These are phyloP conservation scores for Lipomyces sp. DNA, from an alignment of 805 yeast species.

Conservation along the genomic window DNA sequence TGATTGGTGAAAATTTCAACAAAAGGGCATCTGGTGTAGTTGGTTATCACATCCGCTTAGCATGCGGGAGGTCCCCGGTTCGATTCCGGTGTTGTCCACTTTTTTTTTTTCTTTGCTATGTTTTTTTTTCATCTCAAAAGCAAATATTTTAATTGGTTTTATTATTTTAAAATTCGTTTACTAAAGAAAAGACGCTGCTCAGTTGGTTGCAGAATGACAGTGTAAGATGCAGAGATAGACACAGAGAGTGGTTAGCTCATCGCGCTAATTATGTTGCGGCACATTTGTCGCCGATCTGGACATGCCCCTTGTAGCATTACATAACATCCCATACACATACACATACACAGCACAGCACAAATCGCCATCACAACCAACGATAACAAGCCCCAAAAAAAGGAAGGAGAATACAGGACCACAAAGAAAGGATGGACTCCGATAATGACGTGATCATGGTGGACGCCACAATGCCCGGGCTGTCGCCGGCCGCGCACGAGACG, in stretches of 20 bases:
- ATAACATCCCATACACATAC: no score
- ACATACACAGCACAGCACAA: no score
- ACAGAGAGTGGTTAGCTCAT: no score
- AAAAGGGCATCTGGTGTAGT: slow-evolving; percentile 33
- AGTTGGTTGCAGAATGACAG: no score
- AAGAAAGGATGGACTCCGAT: slow-evolving; percentile 25
- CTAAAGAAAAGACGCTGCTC: no score
- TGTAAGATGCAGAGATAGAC: no score
- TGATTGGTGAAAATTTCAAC: not conserved
- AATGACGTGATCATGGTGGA: slow-evolving; percentile 24
- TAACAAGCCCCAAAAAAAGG: no score
- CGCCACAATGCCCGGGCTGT: slow-evolving; percentile 19
- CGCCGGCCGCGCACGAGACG: slow-evolving; percentile 4
- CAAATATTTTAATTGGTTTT: not conserved
- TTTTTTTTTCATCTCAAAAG: not conserved
- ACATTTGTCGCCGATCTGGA: no score
- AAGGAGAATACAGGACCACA: no score
- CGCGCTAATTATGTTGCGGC: no score
- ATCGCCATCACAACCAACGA: no score
- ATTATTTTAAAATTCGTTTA: not conserved
- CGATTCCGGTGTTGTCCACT: slow-evolving; percentile 33
- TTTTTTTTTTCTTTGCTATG: slow-evolving; percentile 8
- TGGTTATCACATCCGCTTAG: slow-evolving; percentile 34
- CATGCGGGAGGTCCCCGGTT: slow-evolving; percentile 34
- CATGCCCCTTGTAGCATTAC: no score